Base-by-base conservation (phyloP, 2,329 filamentous ascomycete genomes). In the Beauveria bassiana region DNA sequence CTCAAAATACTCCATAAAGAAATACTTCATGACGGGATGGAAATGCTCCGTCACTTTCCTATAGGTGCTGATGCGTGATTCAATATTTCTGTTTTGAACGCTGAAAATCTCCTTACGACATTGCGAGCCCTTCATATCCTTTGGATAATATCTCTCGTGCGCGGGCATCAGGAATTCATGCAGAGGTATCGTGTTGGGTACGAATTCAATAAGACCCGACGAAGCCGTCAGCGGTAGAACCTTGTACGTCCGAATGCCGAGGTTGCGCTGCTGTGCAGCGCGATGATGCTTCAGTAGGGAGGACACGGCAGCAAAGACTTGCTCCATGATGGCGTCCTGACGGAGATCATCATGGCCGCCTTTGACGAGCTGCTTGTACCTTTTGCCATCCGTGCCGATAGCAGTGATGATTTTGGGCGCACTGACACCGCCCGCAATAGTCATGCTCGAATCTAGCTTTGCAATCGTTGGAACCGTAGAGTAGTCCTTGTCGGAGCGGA, bases 241-340 rank as follows among this genome's bases (percentile, higher is more conserved):
- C 74, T 97, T 97, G 81, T 99, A 99, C 0, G 95, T 98, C 62
- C 96, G 84, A 70, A 99, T 96, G 9, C 89, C 90, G 12, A 99
- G 80, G 65, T 90, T 90, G 6, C 95, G 88, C 70, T 96, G 92
- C 45, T 92, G 88, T 2, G 95, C 97, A 14, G 87, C 84, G 61
- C 91, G 87, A 72, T 98, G 92, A 54, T 90, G 87, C 71, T 90
- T 90, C 28, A 99, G 79, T 24, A 99, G 84, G 57, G 90, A 90
- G 62, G 92, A 98, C 24, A 97, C 95, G 74, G 96, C 92, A 62
- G 93, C 91, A 72, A 99, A 99, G 1, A 99, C 95, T 75, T 99
- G 95, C 74, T 99, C 96, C 96, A 99, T 99, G 79, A 86, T 99
- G 50, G 93, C 91, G 70, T 99, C 95, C 77, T 99, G 95, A 9